Conservation (phyloP, 441 rosid species). For the Eruca vesicaria region DNA sequence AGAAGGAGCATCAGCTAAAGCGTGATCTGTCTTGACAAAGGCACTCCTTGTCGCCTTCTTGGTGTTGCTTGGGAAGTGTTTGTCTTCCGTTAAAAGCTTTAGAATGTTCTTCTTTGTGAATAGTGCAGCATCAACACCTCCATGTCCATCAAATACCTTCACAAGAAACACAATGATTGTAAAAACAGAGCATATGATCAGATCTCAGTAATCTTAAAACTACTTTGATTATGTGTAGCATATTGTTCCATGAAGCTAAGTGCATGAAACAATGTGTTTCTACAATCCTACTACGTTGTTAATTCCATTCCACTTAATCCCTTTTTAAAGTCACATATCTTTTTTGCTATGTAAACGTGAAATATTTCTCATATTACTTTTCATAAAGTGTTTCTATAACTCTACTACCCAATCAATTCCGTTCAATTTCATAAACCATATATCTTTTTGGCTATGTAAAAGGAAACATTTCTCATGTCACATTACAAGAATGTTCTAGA, state of each 20-base stretch:
- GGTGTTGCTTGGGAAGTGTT: slow-evolving; percentile 57
- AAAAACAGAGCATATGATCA: neutral
- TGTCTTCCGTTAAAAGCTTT: slow-evolving; percentile 69
- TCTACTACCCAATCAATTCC: neutral
- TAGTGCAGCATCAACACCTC: slow-evolving; percentile 84
- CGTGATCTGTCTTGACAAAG: slow-evolving; percentile 67
- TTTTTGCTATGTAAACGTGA: neutral
- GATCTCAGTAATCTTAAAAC: neutral
- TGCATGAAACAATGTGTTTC: too few relatives aligned
- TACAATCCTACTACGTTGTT: neutral
- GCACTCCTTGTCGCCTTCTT: slow-evolving; percentile 77
- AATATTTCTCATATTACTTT: neutral
- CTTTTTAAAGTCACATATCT: too few relatives aligned
- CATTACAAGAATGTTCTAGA: neutral
- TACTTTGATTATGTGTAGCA: too few relatives aligned
- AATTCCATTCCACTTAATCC: neutral
- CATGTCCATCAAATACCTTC: slow-evolving; percentile 94
- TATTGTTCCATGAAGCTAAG: too few relatives aligned
- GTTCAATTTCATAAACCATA: neutral
- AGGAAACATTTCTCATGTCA: neutral
- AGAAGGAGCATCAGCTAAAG: slow-evolving; percentile 74
- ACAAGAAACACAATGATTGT: neutral
- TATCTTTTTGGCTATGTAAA: neutral
- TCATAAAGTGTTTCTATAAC: neutral
- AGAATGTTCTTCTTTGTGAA: slow-evolving; percentile 71